Evolutionary conservation across 495 filamentous ascomycete genomes (phyloP).

Genomic region (Daldinia childiae): DNA sequence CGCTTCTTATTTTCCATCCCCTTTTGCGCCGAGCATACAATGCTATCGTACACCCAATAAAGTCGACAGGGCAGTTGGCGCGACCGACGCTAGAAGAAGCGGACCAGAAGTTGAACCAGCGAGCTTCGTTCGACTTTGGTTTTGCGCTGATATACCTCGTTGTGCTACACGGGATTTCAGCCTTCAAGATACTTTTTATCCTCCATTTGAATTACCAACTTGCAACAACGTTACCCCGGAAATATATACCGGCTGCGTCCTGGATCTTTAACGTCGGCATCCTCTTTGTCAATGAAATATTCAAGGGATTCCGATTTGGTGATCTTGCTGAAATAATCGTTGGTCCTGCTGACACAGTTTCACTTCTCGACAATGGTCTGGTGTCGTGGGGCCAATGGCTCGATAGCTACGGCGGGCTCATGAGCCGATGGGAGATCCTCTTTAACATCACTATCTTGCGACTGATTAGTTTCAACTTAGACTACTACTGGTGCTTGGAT

Average conservation of each 20-base stretch:
- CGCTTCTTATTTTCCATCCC: slow-evolving; percentile 78
- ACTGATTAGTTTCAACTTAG: slow-evolving; percentile 95
- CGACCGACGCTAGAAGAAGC: slow-evolving; percentile 60
- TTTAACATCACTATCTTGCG: slow-evolving; percentile 97
- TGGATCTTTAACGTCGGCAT: slow-evolving; percentile 93
- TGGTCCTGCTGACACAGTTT: slow-evolving; percentile 42
- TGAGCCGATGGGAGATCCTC: slow-evolving; percentile 89
- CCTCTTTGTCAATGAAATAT: slow-evolving; percentile 91
- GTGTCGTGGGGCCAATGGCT: slow-evolving; percentile 70
- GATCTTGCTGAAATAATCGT: slow-evolving; percentile 65
- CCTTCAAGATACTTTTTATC: slow-evolving; percentile 81
- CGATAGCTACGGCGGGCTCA: slow-evolving; percentile 81
- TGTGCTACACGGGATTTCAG: slow-evolving; percentile 85
- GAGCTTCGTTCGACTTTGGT: slow-evolving; percentile 82
- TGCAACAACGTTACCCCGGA: slow-evolving; percentile 71
- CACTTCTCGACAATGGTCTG: slow-evolving; percentile 50
- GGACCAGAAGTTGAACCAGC: slow-evolving; percentile 74
- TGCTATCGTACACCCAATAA: slow-evolving; percentile 45
- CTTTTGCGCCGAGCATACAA: slow-evolving; percentile 78
- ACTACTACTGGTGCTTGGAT: slow-evolving; percentile 92
- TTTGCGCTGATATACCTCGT: slow-evolving; percentile 83
- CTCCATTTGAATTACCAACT: slow-evolving; percentile 84
- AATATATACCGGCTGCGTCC: slow-evolving; percentile 75
- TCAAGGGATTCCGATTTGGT: slow-evolving; percentile 75
- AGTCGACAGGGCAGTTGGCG: slow-evolving; percentile 24